Evolutionary conservation across 2,329 filamentous ascomycete species (phyloP).

Genomic region (Teratosphaeria nubilosa): DNA sequence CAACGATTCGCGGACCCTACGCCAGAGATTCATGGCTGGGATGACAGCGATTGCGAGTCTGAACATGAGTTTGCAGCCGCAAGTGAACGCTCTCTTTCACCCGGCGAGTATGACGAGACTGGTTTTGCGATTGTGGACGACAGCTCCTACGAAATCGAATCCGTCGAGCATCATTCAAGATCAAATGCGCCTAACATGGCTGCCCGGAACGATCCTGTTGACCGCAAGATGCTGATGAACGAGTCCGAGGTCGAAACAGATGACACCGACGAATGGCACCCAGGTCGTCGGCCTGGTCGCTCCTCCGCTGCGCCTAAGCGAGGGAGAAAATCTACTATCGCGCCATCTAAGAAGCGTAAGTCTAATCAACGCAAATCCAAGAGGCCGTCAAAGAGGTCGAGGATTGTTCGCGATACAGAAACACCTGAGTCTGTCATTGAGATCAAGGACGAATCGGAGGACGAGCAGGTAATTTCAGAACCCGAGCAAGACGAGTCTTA

Average conservation of each 20-base stretch:
- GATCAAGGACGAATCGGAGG: neutral
- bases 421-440: neutral
- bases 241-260: neutral
- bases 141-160: neutral
- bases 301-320: neutral
- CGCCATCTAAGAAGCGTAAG: neutral
- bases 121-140: neutral
- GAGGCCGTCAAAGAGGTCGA: neutral
- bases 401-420: neutral
- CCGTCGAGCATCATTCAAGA: neutral
- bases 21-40: neutral
- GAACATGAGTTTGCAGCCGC: neutral
- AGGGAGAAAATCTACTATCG: neutral
- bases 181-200: neutral
- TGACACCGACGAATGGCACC: neutral
- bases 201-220: neutral
- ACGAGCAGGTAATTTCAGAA: neutral
- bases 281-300: neutral
- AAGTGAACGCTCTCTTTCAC: neutral
- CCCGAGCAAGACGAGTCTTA: neutral
- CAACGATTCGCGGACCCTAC: neutral
- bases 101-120: neutral
- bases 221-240: neutral
- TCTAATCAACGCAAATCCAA: neutral
- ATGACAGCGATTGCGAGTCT: neutral